A percentile compares a stretch with the other conserved stretches of the same genome.
These are phyloP conservation scores for Chrysanthemum lavandulifolium DNA, from an alignment of 129 eudicot genomes.

Conservation along the genomic window DNA sequence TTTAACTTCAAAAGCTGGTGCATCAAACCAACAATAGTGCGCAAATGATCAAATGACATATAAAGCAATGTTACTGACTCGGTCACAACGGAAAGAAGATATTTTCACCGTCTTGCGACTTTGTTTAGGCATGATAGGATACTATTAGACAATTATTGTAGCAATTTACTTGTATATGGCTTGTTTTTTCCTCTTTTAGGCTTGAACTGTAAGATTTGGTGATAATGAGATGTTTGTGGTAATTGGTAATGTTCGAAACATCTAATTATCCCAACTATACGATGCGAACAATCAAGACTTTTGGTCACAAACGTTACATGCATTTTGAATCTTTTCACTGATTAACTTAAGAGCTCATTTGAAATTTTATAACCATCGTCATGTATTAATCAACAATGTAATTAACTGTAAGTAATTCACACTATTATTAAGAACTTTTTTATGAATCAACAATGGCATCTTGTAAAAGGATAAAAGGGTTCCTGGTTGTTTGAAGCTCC, in stretches of 20 bases:
- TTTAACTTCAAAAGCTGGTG: constrained; percentile 32
- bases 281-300: not conserved
- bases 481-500: constrained; percentile 90
- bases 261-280: no score
- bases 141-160: not conserved
- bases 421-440: no score
- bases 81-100: constrained; percentile 9
- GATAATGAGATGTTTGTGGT: constrained; percentile 1
- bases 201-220: constrained; percentile 1
- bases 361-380: no score
- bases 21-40: constrained; percentile 1
- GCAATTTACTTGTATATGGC: constrained; percentile 15
- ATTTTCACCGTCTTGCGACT: not conserved
- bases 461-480: constrained; percentile 62
- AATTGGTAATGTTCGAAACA: not conserved
- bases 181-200: not conserved
- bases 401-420: no score
- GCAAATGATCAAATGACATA: not conserved
- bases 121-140: constrained; percentile 9
- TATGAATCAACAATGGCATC: no score
- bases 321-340: no score
- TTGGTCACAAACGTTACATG: not conserved
- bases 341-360: no score
- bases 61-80: not conserved
- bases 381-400: no score